Base-by-base conservation (phyloP, 2,329 filamentous ascomycete genomes). In the Ophiocordyceps unilateralis region DNA sequence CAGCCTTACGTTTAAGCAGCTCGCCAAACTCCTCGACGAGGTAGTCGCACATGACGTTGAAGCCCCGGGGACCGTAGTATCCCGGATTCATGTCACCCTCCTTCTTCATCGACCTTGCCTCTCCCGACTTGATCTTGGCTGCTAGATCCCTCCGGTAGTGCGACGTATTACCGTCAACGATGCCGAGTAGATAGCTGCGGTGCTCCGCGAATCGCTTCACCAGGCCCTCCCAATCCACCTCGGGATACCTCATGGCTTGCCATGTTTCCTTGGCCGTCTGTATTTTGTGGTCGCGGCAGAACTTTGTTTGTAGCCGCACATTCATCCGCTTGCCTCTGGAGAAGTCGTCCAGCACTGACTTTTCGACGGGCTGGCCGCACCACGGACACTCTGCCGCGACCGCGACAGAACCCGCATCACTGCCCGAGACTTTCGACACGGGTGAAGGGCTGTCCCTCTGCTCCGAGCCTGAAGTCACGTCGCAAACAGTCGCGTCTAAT, bases 41-140 rank as follows among this genome's bases (percentile, higher is more conserved):
- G 43, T 71, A 72, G 51, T 84, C 78, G 39, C 76, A 82, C 71
- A 94, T 84, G 42, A 72, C 62, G 41, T 74, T 74, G 42, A 82
- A 68, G 1, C 87, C 87, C 19, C 78, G 73, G 3, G 79, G 72
- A 2, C 87, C 87, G 59, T 93, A 94, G 60, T 93, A 94, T 0
- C 87, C 87, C 10, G 83, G 82, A 3, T 73, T 78, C 24, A 81
- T 67, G 44, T 66, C 70, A 23, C 74, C 63, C 41, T 68, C 76
- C 46, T 74, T 70, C 42, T 74, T 64, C 44, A 83, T 63, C 22
- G 72, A 80, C 42, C 74, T 69, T 24, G 72, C 73, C 53, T 71
- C 68, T 12, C 78, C 79, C 2, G 64, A 59, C 44, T 69, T 67
- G 38, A 83, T 64, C 12, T 64, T 70, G 4, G 68, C 62, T 5